Percentiles rank a stretch among this genome's conserved stretches.
Conservation (phyloP, 306 rosid genomes). For the Cercis canadensis region DNA sequence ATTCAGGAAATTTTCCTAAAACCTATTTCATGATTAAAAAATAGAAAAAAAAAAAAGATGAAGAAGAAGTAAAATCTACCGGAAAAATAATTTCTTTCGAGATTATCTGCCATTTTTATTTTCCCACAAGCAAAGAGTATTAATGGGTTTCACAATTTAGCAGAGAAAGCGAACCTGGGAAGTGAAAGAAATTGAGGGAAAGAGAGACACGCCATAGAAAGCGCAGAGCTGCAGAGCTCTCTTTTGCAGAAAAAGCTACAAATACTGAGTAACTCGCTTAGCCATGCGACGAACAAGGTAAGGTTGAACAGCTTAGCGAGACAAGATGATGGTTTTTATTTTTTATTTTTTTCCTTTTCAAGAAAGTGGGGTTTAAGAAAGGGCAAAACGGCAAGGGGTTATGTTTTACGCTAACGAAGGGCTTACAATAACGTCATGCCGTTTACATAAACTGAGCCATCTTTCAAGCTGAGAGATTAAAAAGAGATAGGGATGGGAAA, state of each 20-base stretch:
- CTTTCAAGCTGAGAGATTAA: no score
- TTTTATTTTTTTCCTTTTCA: neutral
- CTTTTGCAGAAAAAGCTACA: slow-evolving; percentile 11
- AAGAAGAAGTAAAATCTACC: neutral
- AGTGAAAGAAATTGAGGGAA: slow-evolving; percentile 60
- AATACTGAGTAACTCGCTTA: slow-evolving; percentile 30
- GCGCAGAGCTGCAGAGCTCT: slow-evolving; percentile 32
- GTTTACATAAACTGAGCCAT: no score
- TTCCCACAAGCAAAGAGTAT: neutral
- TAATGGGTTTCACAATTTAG: neutral
- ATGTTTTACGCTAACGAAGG: no score
- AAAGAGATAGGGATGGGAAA: no score
- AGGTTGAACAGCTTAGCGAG: slow-evolving; percentile 40
- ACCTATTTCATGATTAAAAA: slow-evolving; percentile 1
- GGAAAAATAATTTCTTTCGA: neutral
- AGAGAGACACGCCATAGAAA: slow-evolving; percentile 65
- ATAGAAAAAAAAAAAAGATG: neutral
- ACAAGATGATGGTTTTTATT: slow-evolving; percentile 20
- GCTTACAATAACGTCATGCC: no score
- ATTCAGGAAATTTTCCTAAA: slow-evolving; percentile 3
- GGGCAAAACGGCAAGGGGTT: slow-evolving; percentile 45
- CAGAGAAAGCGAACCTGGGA: slow-evolving; percentile 67
- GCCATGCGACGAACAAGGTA: slow-evolving; percentile 41
- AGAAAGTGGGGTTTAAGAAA: slow-evolving; percentile 37
- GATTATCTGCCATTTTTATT: neutral